Evolutionary conservation across 805 yeast genomes (phyloP), one percentile per base, ranked within the genome.

Genomic region (Candida dendrica): DNA sequence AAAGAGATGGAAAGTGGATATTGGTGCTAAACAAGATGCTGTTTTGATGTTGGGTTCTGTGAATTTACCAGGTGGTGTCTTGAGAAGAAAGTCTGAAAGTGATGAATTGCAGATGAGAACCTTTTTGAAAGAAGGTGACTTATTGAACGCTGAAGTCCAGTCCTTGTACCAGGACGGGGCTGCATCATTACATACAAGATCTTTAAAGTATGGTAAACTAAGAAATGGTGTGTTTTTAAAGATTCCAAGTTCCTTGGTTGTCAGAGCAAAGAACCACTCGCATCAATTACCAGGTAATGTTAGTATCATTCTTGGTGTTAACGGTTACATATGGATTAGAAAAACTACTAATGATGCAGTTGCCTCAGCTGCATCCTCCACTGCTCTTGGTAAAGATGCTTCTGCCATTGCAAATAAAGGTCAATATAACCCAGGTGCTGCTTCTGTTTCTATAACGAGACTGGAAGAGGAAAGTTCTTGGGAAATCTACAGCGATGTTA

Each of bases 31-130:
- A 55, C 95, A 87, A 56, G 91, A 89, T 58, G 98, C 97, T 0
- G 81, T 87, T 0, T 66, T 93, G 47, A 83, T 87, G 88, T 72
- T 95, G 43, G 98, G 98, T 11, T 87, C 96, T 1, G 96, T 93
- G 17, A 93, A 93, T 61, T 71, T 93, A 47, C 99, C 99, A 2
- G 98, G 99, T 41, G 99, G 99, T 42, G 85, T 93, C 3, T 67
- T 93, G 53, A 77, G 98, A 63, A 76, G 98, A 56, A 93, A 95
- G 60, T 80, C 90, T 29, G 98, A 95, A 58, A 80, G 84, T 49
- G 99, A 93, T 66, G 98, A 93, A 65, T 71, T 93, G 49, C 96
- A 91, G 59, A 93, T 95, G 99, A 76, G 98, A 55, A 78, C 76
- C 51, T 87, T 90, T 55, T 68, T 93, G 52, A 93, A 93, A 59